These are phyloP conservation scores for Colletotrichum orchidophilum DNA, from an alignment of 2,329 filamentous ascomycete species.

Conservation along the genomic window DNA sequence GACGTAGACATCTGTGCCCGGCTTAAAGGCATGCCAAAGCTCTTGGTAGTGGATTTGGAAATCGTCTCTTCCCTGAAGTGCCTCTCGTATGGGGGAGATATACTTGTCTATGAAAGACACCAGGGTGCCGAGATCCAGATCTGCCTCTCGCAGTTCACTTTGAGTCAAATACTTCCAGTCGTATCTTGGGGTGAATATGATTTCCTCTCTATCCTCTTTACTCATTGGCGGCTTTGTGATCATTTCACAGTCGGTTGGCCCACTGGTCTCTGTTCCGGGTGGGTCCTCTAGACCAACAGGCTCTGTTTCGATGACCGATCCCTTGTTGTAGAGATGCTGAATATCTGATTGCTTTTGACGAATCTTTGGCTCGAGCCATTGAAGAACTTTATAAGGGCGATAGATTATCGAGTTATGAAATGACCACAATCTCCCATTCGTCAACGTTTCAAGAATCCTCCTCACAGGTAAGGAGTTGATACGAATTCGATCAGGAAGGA, in stretches of 20 bases:
- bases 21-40: neutral
- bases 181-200: neutral
- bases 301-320: too few relatives aligned
- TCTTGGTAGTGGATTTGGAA: neutral
- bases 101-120: neutral
- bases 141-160: neutral
- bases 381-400: neutral
- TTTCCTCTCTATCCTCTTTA: neutral
- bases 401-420: neutral
- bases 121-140: neutral
- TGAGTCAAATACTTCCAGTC: neutral
- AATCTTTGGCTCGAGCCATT: neutral
- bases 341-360: neutral
- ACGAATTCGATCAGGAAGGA: neutral
- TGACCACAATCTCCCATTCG: neutral
- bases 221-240: neutral
- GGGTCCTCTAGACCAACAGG: too few relatives aligned
- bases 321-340: neutral
- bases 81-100: neutral
- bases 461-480: neutral
- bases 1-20: neutral
- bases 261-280: neutral
- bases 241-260: neutral
- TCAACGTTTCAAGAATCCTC: neutral
- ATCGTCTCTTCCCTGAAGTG: rapidly evolving